Base-by-base conservation (phyloP, 2,329 filamentous ascomycete genomes). In the Penicillium italicum region DNA sequence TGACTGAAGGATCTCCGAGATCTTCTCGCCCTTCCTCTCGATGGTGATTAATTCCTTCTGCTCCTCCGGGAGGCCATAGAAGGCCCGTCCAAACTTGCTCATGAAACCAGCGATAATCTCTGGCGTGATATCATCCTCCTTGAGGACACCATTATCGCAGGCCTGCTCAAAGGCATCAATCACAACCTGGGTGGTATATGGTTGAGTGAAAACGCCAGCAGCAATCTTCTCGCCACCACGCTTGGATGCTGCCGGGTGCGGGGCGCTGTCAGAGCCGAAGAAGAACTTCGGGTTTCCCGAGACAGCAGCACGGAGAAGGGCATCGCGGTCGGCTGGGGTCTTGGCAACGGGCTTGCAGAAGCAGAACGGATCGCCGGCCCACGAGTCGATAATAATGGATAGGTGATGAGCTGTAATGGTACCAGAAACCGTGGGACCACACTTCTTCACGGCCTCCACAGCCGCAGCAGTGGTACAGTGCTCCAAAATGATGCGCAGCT, bases 391-490 rank as follows among this genome's bases (percentile, higher is more conserved):
- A 12, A 88, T 90, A 31, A 97, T 80, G 63, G 84, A 91, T 22
- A 96, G 79, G 68, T 96, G 91, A 69, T 96, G 91, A 2, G 90
- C 89, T 0, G 91, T 96, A 62, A 96, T 91, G 10, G 67, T 71
- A 62, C 73, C 74, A 0, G 83, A 87, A 24, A 97, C 93, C 3
- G 83, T 89, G 18, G 86, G 82, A 0, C 91, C 90, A 67, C 91
- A 95, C 14, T 83, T 78, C 61, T 82, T 81, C 34, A 97, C 92
- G 0, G 90, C 86, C 60, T 88, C 84, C 5, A 96, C 79, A 0
- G 91, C 92, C 0, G 88, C 90, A 1, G 85, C 86, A 1, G 91
- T 95, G 11, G 91, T 92, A 79, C 90, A 95, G 76, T 97, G 92
- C 77, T 97, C 90, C 44, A 94, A 73, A 40, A 89, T 72, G 40